These are phyloP conservation scores for Monocercomonoides exilis DNA, from an alignment of 78 protist genomes.

Conservation along the genomic window DNA sequence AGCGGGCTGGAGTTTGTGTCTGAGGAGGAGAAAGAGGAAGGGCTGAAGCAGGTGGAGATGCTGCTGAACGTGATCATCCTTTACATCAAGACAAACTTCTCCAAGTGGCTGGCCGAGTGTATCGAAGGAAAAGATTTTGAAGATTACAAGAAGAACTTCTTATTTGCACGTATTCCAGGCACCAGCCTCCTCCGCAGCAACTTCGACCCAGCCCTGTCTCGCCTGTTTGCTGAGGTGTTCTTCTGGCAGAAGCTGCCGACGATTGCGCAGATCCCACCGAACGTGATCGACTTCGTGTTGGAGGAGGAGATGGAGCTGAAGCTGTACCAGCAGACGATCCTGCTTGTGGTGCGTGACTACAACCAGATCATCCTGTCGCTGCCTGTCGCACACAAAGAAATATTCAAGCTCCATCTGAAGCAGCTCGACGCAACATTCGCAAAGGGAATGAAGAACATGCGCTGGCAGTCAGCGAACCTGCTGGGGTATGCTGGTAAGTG, in stretches of 20 bases:
- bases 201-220: conserved; percentile 44
- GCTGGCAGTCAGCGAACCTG: conserved; percentile 4
- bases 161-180: neutral
- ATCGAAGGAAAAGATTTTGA: conserved; percentile 14
- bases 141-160: neutral
- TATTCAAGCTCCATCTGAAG: neutral
- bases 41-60: neutral
- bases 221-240: conserved; percentile 43
- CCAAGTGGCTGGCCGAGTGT: conserved; percentile 13
- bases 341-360: conserved; percentile 58
- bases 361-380: conserved; percentile 32
- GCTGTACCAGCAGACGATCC: conserved; percentile 46
- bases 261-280: conserved; percentile 31
- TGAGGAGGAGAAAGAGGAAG: conserved; percentile 12
- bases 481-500: neutral
- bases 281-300: conserved; percentile 14
- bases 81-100: conserved; percentile 22
- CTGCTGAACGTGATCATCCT: conserved; percentile 25
- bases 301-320: conserved; percentile 36
- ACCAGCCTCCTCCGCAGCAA: conserved; percentile 20
- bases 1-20: neutral
- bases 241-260: conserved; percentile 41
- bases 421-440: neutral
- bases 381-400: neutral
- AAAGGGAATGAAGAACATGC: neutral